Evolutionary conservation across 371 early-diverging fungal genomes (phyloP).

Genomic region (Ordospora colligata): DNA sequence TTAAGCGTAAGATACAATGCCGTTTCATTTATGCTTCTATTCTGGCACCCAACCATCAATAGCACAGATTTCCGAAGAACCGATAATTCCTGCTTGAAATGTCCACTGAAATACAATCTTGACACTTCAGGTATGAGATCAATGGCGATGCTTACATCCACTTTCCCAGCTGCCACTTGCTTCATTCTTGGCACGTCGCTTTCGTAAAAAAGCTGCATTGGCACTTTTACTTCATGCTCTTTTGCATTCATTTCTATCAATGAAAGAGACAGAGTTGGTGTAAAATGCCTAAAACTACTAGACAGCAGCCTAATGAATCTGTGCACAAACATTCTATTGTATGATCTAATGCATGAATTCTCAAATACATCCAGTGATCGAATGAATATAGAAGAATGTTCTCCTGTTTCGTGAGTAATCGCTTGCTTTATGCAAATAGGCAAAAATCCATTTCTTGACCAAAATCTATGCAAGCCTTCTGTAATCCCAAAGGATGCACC

Average conservation of each 20-base stretch:
- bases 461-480: conserved; percentile 77
- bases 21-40: conserved; percentile 17
- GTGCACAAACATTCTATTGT: conserved; percentile 14
- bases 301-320: conserved; percentile 21
- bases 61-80: conserved; percentile 22
- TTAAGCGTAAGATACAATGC: conserved; percentile 7
- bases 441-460: conserved; percentile 77
- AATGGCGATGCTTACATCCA: neutral
- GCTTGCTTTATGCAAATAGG: conserved; percentile 92
- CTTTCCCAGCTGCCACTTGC: neutral
- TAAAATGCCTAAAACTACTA: neutral
- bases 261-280: neutral
- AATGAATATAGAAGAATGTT: conserved; percentile 87
- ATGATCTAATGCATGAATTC: neutral
- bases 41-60: conserved; percentile 28
- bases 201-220: neutral
- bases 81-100: neutral
- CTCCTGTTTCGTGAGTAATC: conserved; percentile 86
- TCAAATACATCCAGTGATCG: conserved; percentile 31
- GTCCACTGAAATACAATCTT: conserved; percentile 20
- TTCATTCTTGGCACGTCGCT: neutral
- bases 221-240: neutral
- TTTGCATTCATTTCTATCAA: neutral
- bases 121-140: conserved; percentile 32
- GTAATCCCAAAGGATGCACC: conserved; percentile 93